Base-by-base conservation (phyloP, 2,329 filamentous ascomycete genomes). In the Claviceps sp. region DNA sequence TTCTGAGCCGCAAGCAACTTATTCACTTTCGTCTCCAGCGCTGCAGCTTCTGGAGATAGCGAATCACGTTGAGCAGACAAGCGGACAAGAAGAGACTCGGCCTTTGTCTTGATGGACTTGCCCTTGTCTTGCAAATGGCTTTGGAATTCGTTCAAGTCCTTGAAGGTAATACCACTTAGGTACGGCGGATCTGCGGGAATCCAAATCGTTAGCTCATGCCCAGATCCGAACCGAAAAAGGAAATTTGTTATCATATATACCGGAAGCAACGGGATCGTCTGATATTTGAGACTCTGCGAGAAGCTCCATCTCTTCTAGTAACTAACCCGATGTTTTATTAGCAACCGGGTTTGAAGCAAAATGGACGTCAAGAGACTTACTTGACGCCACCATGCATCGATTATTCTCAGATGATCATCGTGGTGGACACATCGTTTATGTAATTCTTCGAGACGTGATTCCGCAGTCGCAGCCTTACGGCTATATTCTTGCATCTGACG, bases 401-500 rank as follows among this genome's bases (percentile, higher is more conserved):
- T 83, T 57, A 89, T 80, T 62, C 91, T 83, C 50, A 98, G 73
- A 66, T 97, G 93, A 61, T 97, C 89, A 69, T 97, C 89, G 70
- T 97, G 89, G 68, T 93, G 82, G 56, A 80, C 77, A 34, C 86
- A 81, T 63, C 82, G 80, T 65, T 89, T 89, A 58, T 87, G 80
- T 56, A 94, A 73, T 58, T 95, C 87, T 64, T 84, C 84, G 56
- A 96, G 74, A 63, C 87, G 86, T 54, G 81, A 75, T 71, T 97
- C 90, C 56, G 94, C 73, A 42, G 85, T 86, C 53, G 78, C 76
- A 65, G 89, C 90, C 66, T 95, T 89, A 60, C 93, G 84, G 71
- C 95, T 95, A 70, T 95, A 96, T 70, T 97, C 93, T 65, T 89
- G 87, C 89, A 98, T 95, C 71, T 96, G 91, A 54, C 94, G 88